These are phyloP conservation scores for Coemansia umbellata DNA, from an alignment of 192 early-diverging fungal species.

Conservation along the genomic window DNA sequence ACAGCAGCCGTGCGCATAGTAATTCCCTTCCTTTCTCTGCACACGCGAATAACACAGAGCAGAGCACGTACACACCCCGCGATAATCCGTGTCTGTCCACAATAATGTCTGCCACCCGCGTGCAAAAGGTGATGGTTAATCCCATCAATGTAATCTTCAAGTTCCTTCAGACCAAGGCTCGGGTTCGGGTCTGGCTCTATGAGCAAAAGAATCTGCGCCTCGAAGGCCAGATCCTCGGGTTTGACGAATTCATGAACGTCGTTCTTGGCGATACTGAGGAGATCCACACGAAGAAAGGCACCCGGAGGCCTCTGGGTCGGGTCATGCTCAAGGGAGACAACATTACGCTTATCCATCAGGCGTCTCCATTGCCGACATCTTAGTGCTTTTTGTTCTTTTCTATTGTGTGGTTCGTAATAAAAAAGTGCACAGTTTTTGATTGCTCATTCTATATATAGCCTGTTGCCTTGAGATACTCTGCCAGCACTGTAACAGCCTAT, in stretches of 20 bases:
- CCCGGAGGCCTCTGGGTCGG: conserved; percentile 71
- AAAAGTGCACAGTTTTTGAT: too few species aligned
- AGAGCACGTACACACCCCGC: too few species aligned
- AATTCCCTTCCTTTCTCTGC: too few species aligned
- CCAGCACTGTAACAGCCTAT: too few species aligned
- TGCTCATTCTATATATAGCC: too few species aligned
- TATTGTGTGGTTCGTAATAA: too few species aligned
- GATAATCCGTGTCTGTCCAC: background rate
- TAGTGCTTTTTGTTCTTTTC: background rate
- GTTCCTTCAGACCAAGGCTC: conserved; percentile 87
- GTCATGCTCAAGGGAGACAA: conserved; percentile 98
- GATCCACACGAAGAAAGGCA: conserved; percentile 73
- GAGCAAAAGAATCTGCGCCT: conserved; percentile 83
- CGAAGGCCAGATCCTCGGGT: conserved; percentile 93
- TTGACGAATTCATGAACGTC: conserved; percentile 98
- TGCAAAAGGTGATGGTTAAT: conserved; percentile 53
- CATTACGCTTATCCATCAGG: conserved; percentile 78
- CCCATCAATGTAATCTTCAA: conserved; percentile 91
- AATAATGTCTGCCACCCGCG: conserved; percentile 50
- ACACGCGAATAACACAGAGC: too few species aligned
- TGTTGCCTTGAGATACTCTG: too few species aligned
- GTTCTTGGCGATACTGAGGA: conserved; percentile 90
- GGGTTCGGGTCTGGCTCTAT: conserved; percentile 93
- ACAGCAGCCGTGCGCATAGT: too few species aligned
- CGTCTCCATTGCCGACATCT: background rate